Base-by-base conservation (phyloP, 495 filamentous ascomycete species). In the Tuber indicum region DNA sequence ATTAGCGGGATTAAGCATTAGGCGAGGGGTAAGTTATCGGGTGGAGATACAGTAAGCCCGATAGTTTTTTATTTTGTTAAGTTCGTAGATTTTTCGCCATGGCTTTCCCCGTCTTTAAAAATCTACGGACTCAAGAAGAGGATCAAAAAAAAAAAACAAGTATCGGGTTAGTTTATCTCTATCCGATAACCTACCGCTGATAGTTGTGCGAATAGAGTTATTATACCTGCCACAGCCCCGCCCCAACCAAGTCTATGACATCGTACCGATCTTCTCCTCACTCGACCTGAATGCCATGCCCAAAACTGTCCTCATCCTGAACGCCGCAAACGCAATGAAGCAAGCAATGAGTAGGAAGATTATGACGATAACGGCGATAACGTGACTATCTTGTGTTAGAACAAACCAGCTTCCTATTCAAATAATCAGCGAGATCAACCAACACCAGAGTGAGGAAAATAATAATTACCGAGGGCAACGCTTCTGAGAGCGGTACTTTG, bases 301-400 rank as follows among this genome's bases (percentile, higher is more conserved):
- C 46, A 80, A 62, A 9, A 80, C 77, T 36, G 62, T 72, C 10
- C 78, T 74, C 17, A 80, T 66, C 66, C 79, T 80, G 43, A 73
- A 80, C 7, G 78, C 79, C 21, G 74, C 73, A 58, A 76, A 80
- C 17, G 78, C 78, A 41, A 74, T 78, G 17, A 80, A n/a, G 39
- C 78, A 80, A n/a, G 77, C 78, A 72, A 80, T 26, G 19, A 46
- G 41, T 17, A 80, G 78, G 47, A 80, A 80, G 6, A 73, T 73
- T 32, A 80, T 80, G 42, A 80, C 78, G n/a, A 80, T 80, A 23
- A 80, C 45, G n/a, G 78, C 78, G 49, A 80, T 80, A 62, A 80
- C 78, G 78, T 80, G 39, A 71, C 78, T 80, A 39, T 69, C 58
- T 36, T 8, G 14, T 66, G 58, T 66, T 66, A 66, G 58, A 32